Conservation (phyloP, 345 rosid genomes). For the Eucalyptus sp. region DNA sequence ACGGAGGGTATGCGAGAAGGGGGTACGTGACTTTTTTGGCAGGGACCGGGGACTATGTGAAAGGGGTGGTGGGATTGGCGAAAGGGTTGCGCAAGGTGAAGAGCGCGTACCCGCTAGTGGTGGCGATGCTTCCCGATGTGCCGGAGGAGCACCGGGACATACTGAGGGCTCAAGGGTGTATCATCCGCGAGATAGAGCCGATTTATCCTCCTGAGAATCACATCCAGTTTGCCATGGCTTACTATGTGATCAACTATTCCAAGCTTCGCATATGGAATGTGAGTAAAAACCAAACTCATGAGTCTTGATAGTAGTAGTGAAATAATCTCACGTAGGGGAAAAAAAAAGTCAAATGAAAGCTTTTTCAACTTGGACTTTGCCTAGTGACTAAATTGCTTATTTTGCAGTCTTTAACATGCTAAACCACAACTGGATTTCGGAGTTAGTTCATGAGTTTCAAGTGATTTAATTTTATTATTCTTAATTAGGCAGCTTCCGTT, state of each 20-base stretch:
- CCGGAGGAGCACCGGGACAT: slow-evolving; percentile 63
- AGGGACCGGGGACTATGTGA: slow-evolving; percentile 60
- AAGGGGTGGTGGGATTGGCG: slow-evolving; percentile 72
- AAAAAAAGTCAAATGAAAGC: neutral
- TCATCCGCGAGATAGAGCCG: slow-evolving; percentile 56
- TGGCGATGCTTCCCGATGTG: slow-evolving; percentile 76
- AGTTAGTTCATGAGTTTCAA: neutral
- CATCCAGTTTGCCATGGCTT: slow-evolving; percentile 63
- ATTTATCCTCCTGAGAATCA: slow-evolving; percentile 62
- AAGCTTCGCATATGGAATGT: slow-evolving; percentile 87
- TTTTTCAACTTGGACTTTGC: neutral
- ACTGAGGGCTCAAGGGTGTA: slow-evolving; percentile 56
- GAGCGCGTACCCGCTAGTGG: slow-evolving; percentile 61
- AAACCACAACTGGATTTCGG: neutral
- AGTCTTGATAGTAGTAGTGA: neutral
- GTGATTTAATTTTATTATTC: neutral
- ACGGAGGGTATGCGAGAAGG: slow-evolving; percentile 9
- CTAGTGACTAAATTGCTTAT: neutral
- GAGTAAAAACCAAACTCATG: neutral
- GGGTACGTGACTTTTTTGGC: slow-evolving; percentile 73
- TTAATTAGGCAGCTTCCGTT: neutral
- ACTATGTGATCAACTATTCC: slow-evolving; percentile 78
- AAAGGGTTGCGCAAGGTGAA: slow-evolving; percentile 64
- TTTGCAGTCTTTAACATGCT: neutral
- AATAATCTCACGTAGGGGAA: neutral